Evolutionary conservation across 1,284 basidiomycete species (phyloP).

Genomic region (Ustilago sp.): DNA sequence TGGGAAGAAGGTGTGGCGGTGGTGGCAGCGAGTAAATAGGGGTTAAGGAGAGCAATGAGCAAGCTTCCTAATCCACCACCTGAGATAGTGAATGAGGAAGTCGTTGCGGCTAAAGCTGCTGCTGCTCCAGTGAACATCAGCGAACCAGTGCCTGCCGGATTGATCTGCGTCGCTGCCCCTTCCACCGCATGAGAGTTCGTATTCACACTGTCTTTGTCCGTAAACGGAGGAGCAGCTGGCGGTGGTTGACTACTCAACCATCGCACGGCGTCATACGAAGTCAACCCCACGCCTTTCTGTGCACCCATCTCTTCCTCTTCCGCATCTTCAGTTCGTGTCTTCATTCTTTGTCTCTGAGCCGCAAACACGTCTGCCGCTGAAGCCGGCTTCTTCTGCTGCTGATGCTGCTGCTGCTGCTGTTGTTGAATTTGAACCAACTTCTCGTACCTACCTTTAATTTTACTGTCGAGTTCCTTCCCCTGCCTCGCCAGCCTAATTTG

Average conservation of each 20-base stretch:
- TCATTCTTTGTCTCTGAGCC: neutral
- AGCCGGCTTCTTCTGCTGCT: slow-evolving; percentile 9
- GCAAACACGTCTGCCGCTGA: slow-evolving; percentile 5
- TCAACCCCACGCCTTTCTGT: slow-evolving; percentile 13
- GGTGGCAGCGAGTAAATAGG: neutral
- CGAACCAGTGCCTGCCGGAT: neutral
- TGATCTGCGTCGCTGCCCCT: neutral
- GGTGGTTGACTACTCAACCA: slow-evolving; percentile 19
- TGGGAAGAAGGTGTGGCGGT: neutral
- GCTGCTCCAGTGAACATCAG: slow-evolving; percentile 21
- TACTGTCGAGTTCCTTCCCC: slow-evolving; percentile 10
- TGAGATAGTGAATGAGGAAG: neutral
- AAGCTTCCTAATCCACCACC: slow-evolving; percentile 23
- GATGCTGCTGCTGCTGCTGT: slow-evolving; percentile 27
- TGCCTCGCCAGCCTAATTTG: slow-evolving; percentile 2
- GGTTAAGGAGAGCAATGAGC: slow-evolving; percentile 18
- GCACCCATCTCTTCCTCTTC: neutral
- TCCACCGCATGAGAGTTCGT: neutral
- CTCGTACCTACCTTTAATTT: slow-evolving; percentile 41
- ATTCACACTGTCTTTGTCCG: neutral
- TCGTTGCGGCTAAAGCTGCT: slow-evolving; percentile 14
- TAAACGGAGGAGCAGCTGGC: slow-evolving; percentile 3
- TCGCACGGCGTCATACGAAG: slow-evolving; percentile 25
- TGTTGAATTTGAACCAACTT: slow-evolving; percentile 33
- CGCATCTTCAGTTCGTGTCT: slow-evolving; percentile 4